Base-by-base conservation (phyloP, 192 early-diverging fungal genomes). In the Physocladia obscura region DNA sequence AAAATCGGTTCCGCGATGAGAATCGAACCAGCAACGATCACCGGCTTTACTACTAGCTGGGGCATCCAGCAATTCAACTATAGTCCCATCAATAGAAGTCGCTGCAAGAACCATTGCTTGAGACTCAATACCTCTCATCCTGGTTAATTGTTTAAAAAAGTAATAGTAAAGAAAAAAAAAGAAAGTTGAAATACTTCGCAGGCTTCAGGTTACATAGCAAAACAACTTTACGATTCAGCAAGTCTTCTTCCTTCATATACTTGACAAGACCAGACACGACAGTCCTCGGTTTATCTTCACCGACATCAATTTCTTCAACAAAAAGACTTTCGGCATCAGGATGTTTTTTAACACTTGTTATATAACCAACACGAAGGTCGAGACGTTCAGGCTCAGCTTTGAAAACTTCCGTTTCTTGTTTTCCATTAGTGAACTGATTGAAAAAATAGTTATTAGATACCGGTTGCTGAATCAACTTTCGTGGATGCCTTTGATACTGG, bases 151-250 rank as follows among this genome's bases (percentile, higher is more conserved):
- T 8, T 48, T 73, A n/a, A n/a, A n/a, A n/a, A n/a, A n/a, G n/a
- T n/a, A 37, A 36, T 30, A 24, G 49, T 31, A 8, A 52, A 48
- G 27, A 69, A 2, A 39, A 71, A 38, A 60, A 44, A 21, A 11
- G 29, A 26, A n/a, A 34, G 58, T 67, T 89, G 31, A 69, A 57
- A 62, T 36, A 71, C 69, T 85, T 84, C 1, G 87, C 92, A 19
- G 95, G 94, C 81, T 98, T 98, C 74, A 98, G 80, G 69, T 98
- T 98, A 78, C 89, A 89, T 37, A 97, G 79, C 59, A 93, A 84
- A 2, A 81, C 73, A 1, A 83, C 82, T 26, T 67, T 31, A 3
- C 73, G 34, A 39, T 74, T 56, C 27, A 77, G 37, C 65, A 80
- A 55, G 29, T 76, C 74, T 31, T 58, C 54, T 56, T 93, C 80